Percentiles rank a stretch among this genome's conserved stretches.
Conservation (phyloP, 2,329 filamentous ascomycete genomes). For the Apiospora hydei region DNA sequence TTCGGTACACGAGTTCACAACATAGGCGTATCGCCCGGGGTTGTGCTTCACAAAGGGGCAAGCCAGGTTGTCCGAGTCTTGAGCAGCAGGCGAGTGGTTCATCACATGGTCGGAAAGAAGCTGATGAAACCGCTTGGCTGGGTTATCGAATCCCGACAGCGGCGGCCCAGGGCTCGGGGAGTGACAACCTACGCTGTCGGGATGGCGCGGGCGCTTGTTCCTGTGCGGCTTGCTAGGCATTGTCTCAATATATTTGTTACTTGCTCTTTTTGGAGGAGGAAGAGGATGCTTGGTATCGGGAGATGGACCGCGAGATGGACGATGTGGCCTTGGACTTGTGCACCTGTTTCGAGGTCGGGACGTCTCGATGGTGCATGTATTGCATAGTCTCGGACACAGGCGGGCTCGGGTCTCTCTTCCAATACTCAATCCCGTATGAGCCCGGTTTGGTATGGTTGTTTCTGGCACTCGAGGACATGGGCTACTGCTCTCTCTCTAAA, state of each 20-base stretch:
- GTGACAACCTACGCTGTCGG: neutral
- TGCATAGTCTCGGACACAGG: constrained; percentile 20
- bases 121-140: neutral
- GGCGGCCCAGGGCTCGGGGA: neutral
- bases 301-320: constrained; percentile 10
- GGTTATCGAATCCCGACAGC: neutral
- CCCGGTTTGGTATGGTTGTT: neutral
- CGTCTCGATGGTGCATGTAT: constrained; percentile 4
- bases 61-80: neutral
- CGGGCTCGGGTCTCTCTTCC: constrained; percentile 22
- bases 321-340: constrained; percentile 3
- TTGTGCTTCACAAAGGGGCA: constrained; percentile 8
- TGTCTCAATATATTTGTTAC: neutral
- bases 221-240: neutral
- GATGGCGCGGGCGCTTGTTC: neutral
- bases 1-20: neutral
- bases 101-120: neutral
- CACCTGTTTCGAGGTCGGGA: neutral
- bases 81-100: neutral
- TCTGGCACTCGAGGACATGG: constrained; percentile 18
- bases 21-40: neutral
- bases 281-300: neutral
- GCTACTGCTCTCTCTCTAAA: constrained; percentile 10
- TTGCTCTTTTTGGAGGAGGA: neutral
- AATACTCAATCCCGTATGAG: constrained; percentile 19